Base-by-base conservation (phyloP, 768 basidiomycete species). In the Austroboletus eburneus region DNA sequence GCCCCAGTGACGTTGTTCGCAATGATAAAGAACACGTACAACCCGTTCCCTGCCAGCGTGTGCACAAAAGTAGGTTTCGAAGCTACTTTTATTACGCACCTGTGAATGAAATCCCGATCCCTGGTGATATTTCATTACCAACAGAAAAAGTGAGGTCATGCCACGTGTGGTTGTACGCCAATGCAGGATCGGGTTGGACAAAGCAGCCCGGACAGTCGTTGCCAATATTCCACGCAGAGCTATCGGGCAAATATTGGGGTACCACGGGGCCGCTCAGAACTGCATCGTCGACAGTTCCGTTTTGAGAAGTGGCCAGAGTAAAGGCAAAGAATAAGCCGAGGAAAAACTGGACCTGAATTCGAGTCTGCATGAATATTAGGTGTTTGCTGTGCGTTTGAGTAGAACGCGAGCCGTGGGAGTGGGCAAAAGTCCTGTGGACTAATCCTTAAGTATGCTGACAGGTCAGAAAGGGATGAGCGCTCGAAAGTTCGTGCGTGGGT, bases 11-110 rank as follows among this genome's bases (percentile, higher is more conserved):
- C 17, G 2, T 1, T 42, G 34, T 58, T 59, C 10, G 54, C 49
- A 0, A 51, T 17, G 36, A 54, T 57, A 22, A 60, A 57, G 32
- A 49, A 59, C 39, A 58, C 42, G 25, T 59, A 58, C 8, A 58
- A 0, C 1, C 37, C 50, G 5, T 20, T 59, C 16, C 57, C 57
- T 58, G 45, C 16, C 16, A 17, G 17, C 6, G 16, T 35, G 17
- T 6, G 17, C 30, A 32, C 30, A 13, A 32, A 7, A 35, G n/a
- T 5, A 13, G 27, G 12, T 12, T 8, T 17, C 4, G 4, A 8
- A 18, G 6, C 16, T 35, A 4, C 18, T 35, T 35, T 12, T 32
- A 6, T 16, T 16, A 24, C 54, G 5, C 27, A 44, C 57, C 57
- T 24, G 32, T 45, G 7, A 53, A 58, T 7, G 39, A 39, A 20